phyloP scores from a whole-genome alignment of 2,329 filamentous ascomycete species.

The Drechslera avenae region DNA sequence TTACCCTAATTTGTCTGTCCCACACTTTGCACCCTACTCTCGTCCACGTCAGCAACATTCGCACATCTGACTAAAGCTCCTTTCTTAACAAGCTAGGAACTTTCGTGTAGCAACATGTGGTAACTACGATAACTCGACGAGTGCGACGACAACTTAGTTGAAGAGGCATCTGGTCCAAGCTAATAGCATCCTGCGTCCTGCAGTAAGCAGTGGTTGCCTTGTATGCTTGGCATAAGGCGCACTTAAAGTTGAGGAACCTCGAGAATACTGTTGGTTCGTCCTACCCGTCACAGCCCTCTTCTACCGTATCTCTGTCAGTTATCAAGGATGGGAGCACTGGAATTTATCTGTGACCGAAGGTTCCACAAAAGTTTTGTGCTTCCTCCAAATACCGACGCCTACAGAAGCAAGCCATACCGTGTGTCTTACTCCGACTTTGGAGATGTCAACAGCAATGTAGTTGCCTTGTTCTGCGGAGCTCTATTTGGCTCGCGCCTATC shows the following conservation, averaged over 20 bases:
- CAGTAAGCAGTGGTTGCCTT: neutral
- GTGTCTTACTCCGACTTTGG: constrained; percentile 42
- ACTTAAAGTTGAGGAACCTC: neutral
- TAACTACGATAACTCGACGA: no score
- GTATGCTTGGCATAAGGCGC: neutral
- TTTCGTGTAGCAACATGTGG: no score
- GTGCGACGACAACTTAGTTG: neutral
- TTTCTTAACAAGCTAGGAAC: no score
- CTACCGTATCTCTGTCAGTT: neutral
- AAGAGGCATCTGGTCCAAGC: neutral
- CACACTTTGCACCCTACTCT: no score
- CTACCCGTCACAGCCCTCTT: neutral
- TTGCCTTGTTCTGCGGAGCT: constrained; percentile 39
- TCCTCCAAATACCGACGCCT: constrained; percentile 27
- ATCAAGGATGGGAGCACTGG: constrained; percentile 23
- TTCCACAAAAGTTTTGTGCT: constrained; percentile 36
- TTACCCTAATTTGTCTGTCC: no score
- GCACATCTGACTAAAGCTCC: no score
- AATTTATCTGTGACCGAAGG: constrained; percentile 37
- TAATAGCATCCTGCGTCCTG: neutral
- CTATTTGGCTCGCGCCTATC: constrained; percentile 33
- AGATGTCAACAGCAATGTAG: constrained; percentile 31
- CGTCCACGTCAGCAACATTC: no score
- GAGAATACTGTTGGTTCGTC: neutral
- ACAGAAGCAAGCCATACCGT: constrained; percentile 24